A percentile compares a stretch with the other conserved stretches of the same genome.
These are phyloP conservation scores for Spathaspora arborariae DNA, from an alignment of 805 yeast species.

Conservation along the genomic window DNA sequence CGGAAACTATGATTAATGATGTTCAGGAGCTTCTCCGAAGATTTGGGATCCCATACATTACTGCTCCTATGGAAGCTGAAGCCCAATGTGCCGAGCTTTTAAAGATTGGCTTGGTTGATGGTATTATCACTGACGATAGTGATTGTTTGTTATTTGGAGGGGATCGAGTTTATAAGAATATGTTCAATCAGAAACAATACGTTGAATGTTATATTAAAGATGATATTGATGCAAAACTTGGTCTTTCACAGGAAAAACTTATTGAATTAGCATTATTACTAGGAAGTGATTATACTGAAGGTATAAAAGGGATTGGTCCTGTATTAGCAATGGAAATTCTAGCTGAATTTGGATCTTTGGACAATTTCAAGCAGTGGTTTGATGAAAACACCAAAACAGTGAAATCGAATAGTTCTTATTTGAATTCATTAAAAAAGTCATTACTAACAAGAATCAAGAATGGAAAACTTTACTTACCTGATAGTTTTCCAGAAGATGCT, in stretches of 20 bases:
- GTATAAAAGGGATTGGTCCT: conserved; percentile 90
- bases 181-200: conserved; percentile 89
- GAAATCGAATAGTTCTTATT: conserved; percentile 20
- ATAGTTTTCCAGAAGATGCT: conserved; percentile 63
- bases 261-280: conserved; percentile 79
- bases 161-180: conserved; percentile 74
- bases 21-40: conserved; percentile 83
- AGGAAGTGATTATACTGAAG: conserved; percentile 96
- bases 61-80: conserved; percentile 99
- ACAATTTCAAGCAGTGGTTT: conserved; percentile 52
- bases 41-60: conserved; percentile 91
- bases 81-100: conserved; percentile 91
- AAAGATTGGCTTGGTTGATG: conserved; percentile 76
- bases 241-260: conserved; percentile 58
- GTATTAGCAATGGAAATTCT: conserved; percentile 86
- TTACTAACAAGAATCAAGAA: conserved; percentile 52
- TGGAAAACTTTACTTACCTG: conserved; percentile 54
- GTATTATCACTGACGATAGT: conserved; percentile 94
- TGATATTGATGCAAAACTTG: conserved; percentile 60
- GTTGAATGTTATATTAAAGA: conserved; percentile 75
- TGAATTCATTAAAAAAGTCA: conserved; percentile 50
- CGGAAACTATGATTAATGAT: conserved; percentile 79
- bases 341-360: conserved; percentile 67
- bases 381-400: conserved; percentile 39
- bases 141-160: conserved; percentile 96